Evolutionary conservation across 192 early-diverging fungal species (phyloP).

Genomic region (Coemansia biformis): DNA sequence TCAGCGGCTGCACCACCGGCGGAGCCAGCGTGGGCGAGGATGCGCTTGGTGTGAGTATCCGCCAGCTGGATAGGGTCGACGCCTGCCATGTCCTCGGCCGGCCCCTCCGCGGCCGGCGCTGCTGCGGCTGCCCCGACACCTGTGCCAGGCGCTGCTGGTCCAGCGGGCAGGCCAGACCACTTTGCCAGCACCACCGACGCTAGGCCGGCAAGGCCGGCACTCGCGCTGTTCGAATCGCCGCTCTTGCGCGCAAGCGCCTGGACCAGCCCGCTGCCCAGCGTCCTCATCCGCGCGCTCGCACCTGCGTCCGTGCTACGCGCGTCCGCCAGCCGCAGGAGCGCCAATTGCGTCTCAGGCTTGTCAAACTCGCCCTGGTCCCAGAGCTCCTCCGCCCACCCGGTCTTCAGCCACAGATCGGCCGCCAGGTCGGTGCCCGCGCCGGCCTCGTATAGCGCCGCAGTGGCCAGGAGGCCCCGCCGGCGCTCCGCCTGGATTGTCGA

Average conservation of each 20-base stretch:
- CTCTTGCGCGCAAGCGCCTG: slow-evolving; percentile 52
- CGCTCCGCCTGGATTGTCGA: slow-evolving; percentile 32
- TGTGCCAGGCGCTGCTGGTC: slow-evolving; percentile 14
- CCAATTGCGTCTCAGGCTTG: slow-evolving; percentile 58
- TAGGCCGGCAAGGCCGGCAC: slow-evolving; percentile 50
- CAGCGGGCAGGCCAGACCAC: slow-evolving; percentile 47
- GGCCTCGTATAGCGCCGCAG: slow-evolving; percentile 66
- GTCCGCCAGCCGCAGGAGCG: slow-evolving; percentile 44
- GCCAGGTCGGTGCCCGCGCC: slow-evolving; percentile 51
- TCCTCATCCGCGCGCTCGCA: slow-evolving; percentile 59
- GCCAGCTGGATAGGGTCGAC: slow-evolving; percentile 26
- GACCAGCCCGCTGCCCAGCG: slow-evolving; percentile 56
- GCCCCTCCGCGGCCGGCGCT: neutral
- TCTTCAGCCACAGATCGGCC: slow-evolving; percentile 53
- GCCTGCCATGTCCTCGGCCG: slow-evolving; percentile 9
- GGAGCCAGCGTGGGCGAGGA: neutral
- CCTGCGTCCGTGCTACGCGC: slow-evolving; percentile 52
- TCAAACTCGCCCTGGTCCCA: slow-evolving; percentile 81
- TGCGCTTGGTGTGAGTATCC: slow-evolving; percentile 33
- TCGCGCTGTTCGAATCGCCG: slow-evolving; percentile 16
- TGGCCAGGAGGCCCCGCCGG: slow-evolving; percentile 33
- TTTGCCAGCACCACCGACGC: slow-evolving; percentile 63
- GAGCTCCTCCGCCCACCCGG: slow-evolving; percentile 65
- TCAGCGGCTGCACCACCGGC: neutral
- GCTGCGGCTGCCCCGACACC: neutral